Percentiles rank a stretch among this genome's conserved stretches.
Conservation (phyloP, 495 filamentous ascomycete genomes). For the Chaetomium tenue region DNA sequence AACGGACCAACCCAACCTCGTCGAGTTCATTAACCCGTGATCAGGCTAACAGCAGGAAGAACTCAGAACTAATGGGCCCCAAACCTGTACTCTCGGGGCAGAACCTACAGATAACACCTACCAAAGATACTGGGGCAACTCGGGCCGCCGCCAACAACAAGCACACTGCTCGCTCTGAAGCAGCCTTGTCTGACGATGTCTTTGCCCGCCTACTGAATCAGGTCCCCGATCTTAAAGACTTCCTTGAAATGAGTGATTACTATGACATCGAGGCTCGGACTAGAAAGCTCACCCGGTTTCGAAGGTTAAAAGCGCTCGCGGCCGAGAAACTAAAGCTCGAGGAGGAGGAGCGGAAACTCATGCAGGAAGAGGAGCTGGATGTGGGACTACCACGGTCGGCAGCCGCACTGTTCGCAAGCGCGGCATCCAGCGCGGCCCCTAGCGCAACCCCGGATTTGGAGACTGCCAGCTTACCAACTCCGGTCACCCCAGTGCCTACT, state of each 20-base stretch:
- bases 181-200: conserved; percentile 6
- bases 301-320: conserved; percentile 46
- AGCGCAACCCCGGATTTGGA: conserved; percentile 19
- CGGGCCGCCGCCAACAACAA: neutral
- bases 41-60: neutral
- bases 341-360: conserved; percentile 36
- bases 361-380: conserved; percentile 34
- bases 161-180: neutral
- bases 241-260: conserved; percentile 61
- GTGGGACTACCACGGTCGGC: conserved; percentile 21
- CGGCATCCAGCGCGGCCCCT: conserved; percentile 16
- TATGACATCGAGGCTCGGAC: conserved; percentile 51
- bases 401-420: conserved; percentile 4
- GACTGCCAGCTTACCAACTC: conserved; percentile 15
- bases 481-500: conserved; percentile 7
- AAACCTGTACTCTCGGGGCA: no score
- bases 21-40: neutral
- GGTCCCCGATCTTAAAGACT: conserved; percentile 55
- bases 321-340: conserved; percentile 40
- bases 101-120: neutral
- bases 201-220: conserved; percentile 26
- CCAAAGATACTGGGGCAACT: neutral
- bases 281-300: conserved; percentile 46
- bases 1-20: neutral
- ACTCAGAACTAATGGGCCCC: neutral